Evolutionary conservation across 768 basidiomycete species (phyloP), one percentile per base, ranked within the genome.

Genomic region (Lanmaoa rubissima): DNA sequence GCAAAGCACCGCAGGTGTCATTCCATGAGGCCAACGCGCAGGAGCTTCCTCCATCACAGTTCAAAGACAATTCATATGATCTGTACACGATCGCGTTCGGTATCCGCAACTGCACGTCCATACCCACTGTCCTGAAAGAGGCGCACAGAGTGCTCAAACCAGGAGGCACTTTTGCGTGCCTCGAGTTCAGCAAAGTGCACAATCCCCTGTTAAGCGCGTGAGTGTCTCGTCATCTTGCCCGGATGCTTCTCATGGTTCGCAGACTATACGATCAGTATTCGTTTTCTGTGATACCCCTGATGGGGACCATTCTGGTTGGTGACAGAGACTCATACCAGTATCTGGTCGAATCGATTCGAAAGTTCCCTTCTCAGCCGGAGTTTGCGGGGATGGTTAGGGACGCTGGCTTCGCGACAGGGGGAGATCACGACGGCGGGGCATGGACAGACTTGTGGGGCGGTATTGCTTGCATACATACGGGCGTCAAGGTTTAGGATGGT

Each of bases 31-130:
- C 88, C 36, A 98, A 99, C 67, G 97, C 97, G 4, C 94, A 98
- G 68, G 79, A 78, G 13, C 76, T 99, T 17, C 80, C 87, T 1
- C 59, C 73, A 39, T 76, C 81, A 6, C 77, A 82, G 53, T 94
- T 99, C 70, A 76, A 81, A 6, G 84, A 89, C 65, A 85, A 92
- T 71, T 83, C 91, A 17, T 93, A 95, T 61, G 94, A 99, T 75
- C 77, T 98, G 17, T 99, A 99, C 76, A 99, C 97, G 28, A 98
- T 99, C 70, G 94, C 97, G 0, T 99, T 99, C 65, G 96, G 97
- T 26, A 98, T 98, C 63, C 83, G 97, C 39, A 99, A 99, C 69
- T 95, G 93, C 76, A 99, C 97, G 17, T 92, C 91, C 47, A 84
- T 98, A 55, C 88, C 90, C 1, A 86, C 84, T 24, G 97, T 94